These are phyloP conservation scores for Wickerhamiella spandovensis DNA, from an alignment of 805 yeast genomes.

Conservation along the genomic window DNA sequence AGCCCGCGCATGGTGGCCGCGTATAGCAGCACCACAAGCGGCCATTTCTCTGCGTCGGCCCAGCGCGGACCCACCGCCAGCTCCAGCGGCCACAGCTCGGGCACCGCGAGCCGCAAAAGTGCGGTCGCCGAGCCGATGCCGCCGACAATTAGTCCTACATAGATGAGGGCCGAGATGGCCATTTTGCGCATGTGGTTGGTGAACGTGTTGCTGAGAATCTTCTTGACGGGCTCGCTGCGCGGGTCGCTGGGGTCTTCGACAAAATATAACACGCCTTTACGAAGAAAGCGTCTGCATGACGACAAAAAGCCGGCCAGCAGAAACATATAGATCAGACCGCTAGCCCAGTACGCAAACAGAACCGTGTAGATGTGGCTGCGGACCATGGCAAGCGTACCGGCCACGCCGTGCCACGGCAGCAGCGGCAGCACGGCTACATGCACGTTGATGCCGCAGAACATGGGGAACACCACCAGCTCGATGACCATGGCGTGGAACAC, in stretches of 20 bases:
- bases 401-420: neutral
- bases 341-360: conserved; percentile 39
- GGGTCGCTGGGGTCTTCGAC: conserved; percentile 93
- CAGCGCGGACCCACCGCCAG: conserved; percentile 14
- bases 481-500: conserved; percentile 62
- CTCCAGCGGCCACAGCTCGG: conserved; percentile 19
- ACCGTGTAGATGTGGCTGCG: conserved; percentile 5
- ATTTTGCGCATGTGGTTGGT: conserved; percentile 60
- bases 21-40: conserved; percentile 8
- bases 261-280: conserved; percentile 85
- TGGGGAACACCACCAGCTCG: conserved; percentile 77
- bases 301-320: conserved; percentile 76
- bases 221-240: conserved; percentile 70
- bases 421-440: conserved; percentile 58
- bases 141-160: conserved; percentile 42
- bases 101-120: conserved; percentile 25
- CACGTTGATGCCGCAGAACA: conserved; percentile 68
- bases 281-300: conserved; percentile 61
- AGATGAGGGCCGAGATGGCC: conserved; percentile 38
- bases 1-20: conserved; percentile 29
- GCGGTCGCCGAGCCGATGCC: conserved; percentile 64
- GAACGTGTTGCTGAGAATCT: conserved; percentile 71
- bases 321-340: conserved; percentile 81
- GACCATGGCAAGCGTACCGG: neutral
- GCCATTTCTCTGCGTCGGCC: conserved; percentile 4